phyloP scores from a whole-genome alignment of 1,139 yeast species.

The Scheffersomyces cryptocercus region DNA sequence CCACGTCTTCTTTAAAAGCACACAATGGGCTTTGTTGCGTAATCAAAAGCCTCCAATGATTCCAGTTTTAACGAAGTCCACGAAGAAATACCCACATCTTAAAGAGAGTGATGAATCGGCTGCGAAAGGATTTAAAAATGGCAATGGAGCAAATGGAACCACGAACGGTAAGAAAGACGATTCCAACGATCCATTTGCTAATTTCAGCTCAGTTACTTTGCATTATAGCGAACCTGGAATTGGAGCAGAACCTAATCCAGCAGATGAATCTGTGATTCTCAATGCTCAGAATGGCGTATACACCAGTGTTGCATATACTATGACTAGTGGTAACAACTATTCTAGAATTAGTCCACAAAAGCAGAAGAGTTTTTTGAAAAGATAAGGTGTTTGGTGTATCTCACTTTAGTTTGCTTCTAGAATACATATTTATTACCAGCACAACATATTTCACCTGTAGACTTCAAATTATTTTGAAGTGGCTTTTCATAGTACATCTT shows the following conservation, averaged over 20 bases:
- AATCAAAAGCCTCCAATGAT: conserved; percentile 94
- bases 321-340: conserved; percentile 28
- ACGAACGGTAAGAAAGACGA: conserved; percentile 16
- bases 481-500: too few species aligned
- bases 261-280: conserved; percentile 44
- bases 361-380: conserved; percentile 31
- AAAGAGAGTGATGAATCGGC: conserved; percentile 28
- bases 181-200: conserved; percentile 74
- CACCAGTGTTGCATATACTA: conserved; percentile 69
- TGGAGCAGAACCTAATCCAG: conserved; percentile 24
- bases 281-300: conserved; percentile 49
- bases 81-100: conserved; percentile 28
- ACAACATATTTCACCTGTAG: too few species aligned
- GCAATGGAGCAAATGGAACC: background rate
- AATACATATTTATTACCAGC: too few species aligned
- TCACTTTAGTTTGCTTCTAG: too few species aligned
- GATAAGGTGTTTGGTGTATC: conserved; percentile 6
- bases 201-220: conserved; percentile 85
- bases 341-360: conserved; percentile 29
- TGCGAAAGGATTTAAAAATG: conserved; percentile 4
- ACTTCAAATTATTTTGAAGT: too few species aligned
- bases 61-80: conserved; percentile 70
- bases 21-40: conserved; percentile 93
- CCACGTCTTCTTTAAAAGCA: conserved; percentile 85
- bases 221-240: conserved; percentile 59